phyloP scores from a whole-genome alignment of 805 yeast genomes.

The Teunomyces kruisii region DNA sequence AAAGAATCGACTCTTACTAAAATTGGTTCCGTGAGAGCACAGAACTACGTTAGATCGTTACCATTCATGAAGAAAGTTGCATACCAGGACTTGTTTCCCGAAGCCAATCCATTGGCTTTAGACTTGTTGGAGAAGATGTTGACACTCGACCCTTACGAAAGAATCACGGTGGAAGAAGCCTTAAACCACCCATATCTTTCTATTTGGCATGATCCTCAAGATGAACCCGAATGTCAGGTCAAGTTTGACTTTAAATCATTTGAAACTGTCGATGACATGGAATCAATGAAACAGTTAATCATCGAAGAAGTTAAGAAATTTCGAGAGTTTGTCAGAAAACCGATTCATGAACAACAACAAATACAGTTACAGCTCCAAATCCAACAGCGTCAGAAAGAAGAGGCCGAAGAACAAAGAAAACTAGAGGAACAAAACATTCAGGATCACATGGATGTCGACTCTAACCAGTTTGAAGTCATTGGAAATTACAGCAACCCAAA shows the following conservation, averaged over 20 bases:
- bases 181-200: constrained; percentile 83
- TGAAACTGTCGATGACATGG: constrained; percentile 80
- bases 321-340: constrained; percentile 78
- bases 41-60: constrained; percentile 82
- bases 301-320: constrained; percentile 76
- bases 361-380: constrained; percentile 37
- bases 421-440: constrained; percentile 16
- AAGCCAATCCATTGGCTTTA: constrained; percentile 83
- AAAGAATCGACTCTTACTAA: constrained; percentile 47
- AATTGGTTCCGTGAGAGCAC: constrained; percentile 82
- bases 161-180: constrained; percentile 89
- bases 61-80: constrained; percentile 82
- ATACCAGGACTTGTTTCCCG: constrained; percentile 69
- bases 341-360: constrained; percentile 55
- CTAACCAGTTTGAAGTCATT: constrained; percentile 1
- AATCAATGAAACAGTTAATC: constrained; percentile 71
- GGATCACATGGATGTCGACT: constrained; percentile 1
- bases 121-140: constrained; percentile 70
- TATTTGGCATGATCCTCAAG: constrained; percentile 82
- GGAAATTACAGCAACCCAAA: constrained; percentile 12
- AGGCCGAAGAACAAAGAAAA: constrained; percentile 19
- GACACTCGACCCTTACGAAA: constrained; percentile 78
- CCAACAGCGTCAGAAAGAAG: constrained; percentile 26
- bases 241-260: constrained; percentile 82
- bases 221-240: constrained; percentile 79